These are phyloP conservation scores for Coprinopsis marcescibilis DNA, from an alignment of 768 basidiomycete species.

Conservation along the genomic window DNA sequence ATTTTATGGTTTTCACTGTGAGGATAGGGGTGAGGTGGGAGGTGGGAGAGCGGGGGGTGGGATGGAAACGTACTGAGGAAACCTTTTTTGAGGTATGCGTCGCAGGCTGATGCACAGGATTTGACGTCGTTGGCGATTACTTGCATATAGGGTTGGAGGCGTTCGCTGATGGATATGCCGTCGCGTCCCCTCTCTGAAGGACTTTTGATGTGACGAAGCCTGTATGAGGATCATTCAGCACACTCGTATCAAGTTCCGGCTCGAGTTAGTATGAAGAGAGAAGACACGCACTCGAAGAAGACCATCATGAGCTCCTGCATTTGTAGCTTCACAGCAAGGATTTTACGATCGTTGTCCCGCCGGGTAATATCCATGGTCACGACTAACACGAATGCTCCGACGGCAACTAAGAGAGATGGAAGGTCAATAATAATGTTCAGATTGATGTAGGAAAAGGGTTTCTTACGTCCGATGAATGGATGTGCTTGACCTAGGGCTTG, in stretches of 20 bases:
- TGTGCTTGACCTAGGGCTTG: constrained; percentile 29
- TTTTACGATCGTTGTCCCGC: constrained; percentile 46
- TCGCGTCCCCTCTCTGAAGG: constrained; percentile 24
- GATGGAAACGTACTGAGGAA: constrained; percentile 27
- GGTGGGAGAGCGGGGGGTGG: background rate
- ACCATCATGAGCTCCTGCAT: constrained; percentile 47
- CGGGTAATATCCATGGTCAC: constrained; percentile 42
- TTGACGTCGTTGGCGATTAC: constrained; percentile 35
- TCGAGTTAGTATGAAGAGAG: background rate
- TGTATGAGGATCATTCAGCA: constrained; percentile 7
- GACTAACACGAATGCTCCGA: constrained; percentile 45
- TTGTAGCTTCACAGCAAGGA: constrained; percentile 38
- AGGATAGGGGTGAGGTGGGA: background rate
- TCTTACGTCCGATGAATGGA: constrained; percentile 31
- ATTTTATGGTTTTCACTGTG: constrained; percentile 31
- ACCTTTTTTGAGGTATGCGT: constrained; percentile 39
- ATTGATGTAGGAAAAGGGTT: background rate
- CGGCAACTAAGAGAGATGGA: constrained; percentile 31
- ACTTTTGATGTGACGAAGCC: constrained; percentile 24
- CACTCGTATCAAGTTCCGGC: background rate
- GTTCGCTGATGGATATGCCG: constrained; percentile 23
- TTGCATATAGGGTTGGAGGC: constrained; percentile 24
- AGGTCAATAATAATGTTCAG: background rate
- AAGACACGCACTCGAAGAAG: constrained; percentile 37
- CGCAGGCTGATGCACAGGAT: constrained; percentile 38